Evolutionary conservation across 2,329 filamentous ascomycete genomes (phyloP).

Genomic region (Apiospora arundinis): DNA sequence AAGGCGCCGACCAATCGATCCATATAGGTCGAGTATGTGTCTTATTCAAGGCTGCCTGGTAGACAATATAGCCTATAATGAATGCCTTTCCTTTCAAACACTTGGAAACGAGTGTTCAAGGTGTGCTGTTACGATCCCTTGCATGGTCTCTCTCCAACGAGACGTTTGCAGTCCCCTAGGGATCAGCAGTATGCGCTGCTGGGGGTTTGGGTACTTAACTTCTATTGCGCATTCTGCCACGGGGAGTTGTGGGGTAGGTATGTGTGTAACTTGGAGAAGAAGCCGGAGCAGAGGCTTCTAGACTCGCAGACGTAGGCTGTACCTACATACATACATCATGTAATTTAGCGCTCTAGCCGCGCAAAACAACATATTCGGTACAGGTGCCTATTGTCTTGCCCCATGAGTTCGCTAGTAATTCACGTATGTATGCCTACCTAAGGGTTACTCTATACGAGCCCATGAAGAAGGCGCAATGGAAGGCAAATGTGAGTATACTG

Average conservation of each 20-base stretch:
- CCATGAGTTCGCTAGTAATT: background rate
- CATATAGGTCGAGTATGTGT: background rate
- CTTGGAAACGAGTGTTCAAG: background rate
- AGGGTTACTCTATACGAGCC: background rate
- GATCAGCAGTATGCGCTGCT: background rate
- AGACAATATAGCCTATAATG: conserved; percentile 6
- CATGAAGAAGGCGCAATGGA: too few relatives aligned
- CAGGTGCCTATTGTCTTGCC: background rate
- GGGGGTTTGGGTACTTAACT: background rate
- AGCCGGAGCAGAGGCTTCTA: conserved; percentile 16
- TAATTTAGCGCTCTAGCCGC: conserved; percentile 6
- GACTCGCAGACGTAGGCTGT: background rate
- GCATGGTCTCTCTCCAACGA: background rate
- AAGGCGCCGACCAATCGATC: background rate
- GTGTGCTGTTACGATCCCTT: background rate
- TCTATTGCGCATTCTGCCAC: background rate
- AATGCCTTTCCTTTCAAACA: background rate
- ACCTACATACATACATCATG: too few relatives aligned
- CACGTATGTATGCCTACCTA: background rate
- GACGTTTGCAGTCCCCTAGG: background rate
- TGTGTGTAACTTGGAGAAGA: background rate
- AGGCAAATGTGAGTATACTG: background rate
- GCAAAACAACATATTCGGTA: background rate
- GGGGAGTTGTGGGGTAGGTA: background rate
- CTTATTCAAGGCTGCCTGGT: background rate